phyloP scores from a whole-genome alignment of 2,329 filamentous ascomycete species.

The Hawksworthiomyces lignivorus region DNA sequence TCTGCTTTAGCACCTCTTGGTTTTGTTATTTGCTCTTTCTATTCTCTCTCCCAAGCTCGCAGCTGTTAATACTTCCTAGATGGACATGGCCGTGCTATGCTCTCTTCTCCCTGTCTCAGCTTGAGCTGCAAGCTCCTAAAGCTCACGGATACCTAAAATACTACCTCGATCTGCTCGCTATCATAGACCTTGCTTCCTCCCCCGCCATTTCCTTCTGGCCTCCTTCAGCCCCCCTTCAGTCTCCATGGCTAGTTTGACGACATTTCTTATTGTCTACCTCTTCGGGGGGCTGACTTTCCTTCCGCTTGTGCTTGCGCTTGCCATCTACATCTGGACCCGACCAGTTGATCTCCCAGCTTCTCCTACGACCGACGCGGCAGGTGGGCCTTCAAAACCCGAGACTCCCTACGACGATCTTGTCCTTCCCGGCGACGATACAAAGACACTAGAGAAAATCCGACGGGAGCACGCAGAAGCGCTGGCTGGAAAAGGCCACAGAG shows the following conservation, averaged over 20 bases:
- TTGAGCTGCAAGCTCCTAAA: constrained; percentile 9
- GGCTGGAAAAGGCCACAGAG: constrained; percentile 38
- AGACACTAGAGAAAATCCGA: constrained; percentile 43
- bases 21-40: too few species aligned
- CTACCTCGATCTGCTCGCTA: not conserved
- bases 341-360: constrained; percentile 35
- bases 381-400: too few species aligned
- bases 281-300: constrained; percentile 84
- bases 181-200: not conserved
- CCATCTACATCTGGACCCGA: constrained; percentile 53
- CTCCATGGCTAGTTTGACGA: constrained; percentile 43
- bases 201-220: not conserved
- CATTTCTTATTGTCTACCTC: constrained; percentile 68
- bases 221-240: not conserved
- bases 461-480: constrained; percentile 6
- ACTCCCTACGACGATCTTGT: constrained; percentile 35
- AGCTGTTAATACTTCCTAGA: too few species aligned
- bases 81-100: too few species aligned
- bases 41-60: too few species aligned
- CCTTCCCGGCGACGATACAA: constrained; percentile 56
- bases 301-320: constrained; percentile 56
- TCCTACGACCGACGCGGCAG: not conserved
- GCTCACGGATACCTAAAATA: not conserved
- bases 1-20: too few species aligned
- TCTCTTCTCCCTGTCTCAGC: not conserved